Base-by-base conservation (phyloP, 805 yeast species). In the Candida wancherniae region DNA sequence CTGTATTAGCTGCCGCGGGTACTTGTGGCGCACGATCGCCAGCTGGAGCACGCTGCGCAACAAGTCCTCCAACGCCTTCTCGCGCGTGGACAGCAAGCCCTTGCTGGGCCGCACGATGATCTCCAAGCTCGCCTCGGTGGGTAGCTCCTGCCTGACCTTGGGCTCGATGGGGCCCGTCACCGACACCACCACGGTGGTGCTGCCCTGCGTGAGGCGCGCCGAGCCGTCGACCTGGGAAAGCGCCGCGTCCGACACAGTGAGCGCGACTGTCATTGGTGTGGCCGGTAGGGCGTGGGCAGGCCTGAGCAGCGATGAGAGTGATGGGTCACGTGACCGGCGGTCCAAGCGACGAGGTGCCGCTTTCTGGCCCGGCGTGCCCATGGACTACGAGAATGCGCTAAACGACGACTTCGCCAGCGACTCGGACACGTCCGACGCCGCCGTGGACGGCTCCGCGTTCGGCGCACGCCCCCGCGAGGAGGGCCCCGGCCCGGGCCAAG, bases 111-210 rank as follows among this genome's bases (percentile, higher is more conserved):
- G 66, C 2, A 88, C 77, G 13, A 76, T 72, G 6, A 92, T 71
- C 54, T 87, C 96, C 11, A 92, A 54, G 11, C 84, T 77, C 10
- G 90, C 80, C 26, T 69, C 64, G 10, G 83, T 79, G 8, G 97
- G 95, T 19, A 79, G 56, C 53, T 90, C 97, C 51, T 87, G 95
- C 45, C 90, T 73, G 9, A 75, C 58, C 52, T 80, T 81, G 8
- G 85, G 79, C 48, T 90, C 97, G 18, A 90, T 71, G 0, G 98
- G 98, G 0, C 98, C 98, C 1, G 88, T 73, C 1, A 90, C 88
- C 0, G 95, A 77, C 24, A 80, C 75, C 2, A 88, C 58, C 3
- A 83, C 77, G 34, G 72, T 72, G 1, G 82, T 74, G 11, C 55
- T 54, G 2, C 71, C 75, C n/a, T 60, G 52, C 10, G 58, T 51